These are phyloP conservation scores for Bombardia bombarda DNA, from an alignment of 495 filamentous ascomycete genomes.

Conservation along the genomic window DNA sequence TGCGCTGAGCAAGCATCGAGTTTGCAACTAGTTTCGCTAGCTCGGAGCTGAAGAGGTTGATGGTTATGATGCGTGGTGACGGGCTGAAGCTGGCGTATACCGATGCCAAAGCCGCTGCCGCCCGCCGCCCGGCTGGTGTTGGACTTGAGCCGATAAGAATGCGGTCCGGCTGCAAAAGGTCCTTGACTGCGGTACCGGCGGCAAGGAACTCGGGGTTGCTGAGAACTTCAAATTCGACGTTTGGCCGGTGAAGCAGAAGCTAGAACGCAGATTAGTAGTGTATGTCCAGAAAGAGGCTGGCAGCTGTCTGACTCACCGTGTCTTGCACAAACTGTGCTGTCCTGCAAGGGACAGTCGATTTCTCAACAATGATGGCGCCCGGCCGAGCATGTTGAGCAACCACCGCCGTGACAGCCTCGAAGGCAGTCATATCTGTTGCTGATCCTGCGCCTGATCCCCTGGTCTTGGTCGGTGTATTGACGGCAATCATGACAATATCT, in stretches of 20 bases:
- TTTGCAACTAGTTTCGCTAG: slow-evolving; percentile 73
- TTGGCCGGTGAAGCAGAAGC: slow-evolving; percentile 42
- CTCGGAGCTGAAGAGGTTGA: slow-evolving; percentile 72
- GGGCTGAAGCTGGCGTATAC: slow-evolving; percentile 68
- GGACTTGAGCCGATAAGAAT: slow-evolving; percentile 65
- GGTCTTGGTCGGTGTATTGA: slow-evolving; percentile 75
- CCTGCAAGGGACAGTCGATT: slow-evolving; percentile 70
- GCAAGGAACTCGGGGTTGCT: slow-evolving; percentile 79
- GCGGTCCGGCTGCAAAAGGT: slow-evolving; percentile 65
- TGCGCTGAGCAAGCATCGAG: slow-evolving; percentile 71
- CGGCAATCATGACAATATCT: slow-evolving; percentile 66
- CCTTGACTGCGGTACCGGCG: slow-evolving; percentile 64
- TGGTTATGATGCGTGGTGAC: slow-evolving; percentile 53
- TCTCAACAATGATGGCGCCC: slow-evolving; percentile 72
- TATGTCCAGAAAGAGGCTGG: neutral
- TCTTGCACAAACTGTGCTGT: slow-evolving; percentile 63
- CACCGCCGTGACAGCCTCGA: slow-evolving; percentile 58
- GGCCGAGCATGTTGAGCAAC: slow-evolving; percentile 57
- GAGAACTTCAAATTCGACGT: slow-evolving; percentile 63
- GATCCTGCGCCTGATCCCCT: slow-evolving; percentile 59
- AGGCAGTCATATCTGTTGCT: slow-evolving; percentile 60
- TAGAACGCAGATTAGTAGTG: too few relatives aligned
- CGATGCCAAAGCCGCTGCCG: slow-evolving; percentile 51
- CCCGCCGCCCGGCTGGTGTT: slow-evolving; percentile 47
- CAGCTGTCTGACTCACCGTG: slow-evolving; percentile 38